phyloP scores from a whole-genome alignment of 495 filamentous ascomycete species.

The Aspergillus heteromorphus region DNA sequence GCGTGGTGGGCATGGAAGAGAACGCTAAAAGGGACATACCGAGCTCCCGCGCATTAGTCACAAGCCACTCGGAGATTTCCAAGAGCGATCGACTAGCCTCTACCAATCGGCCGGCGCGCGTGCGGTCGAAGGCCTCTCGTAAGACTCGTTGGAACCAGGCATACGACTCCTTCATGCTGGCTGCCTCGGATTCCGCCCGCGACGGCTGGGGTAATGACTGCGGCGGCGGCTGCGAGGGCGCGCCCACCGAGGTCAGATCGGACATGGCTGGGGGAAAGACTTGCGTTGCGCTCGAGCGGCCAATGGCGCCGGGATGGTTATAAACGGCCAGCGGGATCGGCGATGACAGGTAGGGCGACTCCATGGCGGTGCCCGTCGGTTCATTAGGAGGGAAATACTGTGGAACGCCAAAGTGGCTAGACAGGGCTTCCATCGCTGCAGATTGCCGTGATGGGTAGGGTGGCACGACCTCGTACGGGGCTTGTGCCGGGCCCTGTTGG shows the following conservation, averaged over 20 bases:
- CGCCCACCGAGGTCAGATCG: constrained; percentile 43
- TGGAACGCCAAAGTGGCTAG: constrained; percentile 61
- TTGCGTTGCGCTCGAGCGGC: constrained; percentile 44
- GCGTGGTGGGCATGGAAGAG: neutral
- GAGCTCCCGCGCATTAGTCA: constrained; percentile 73
- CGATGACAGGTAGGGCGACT: constrained; percentile 48
- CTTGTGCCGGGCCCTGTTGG: constrained; percentile 59
- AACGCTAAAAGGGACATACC: constrained; percentile 55
- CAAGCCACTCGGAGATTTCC: constrained; percentile 77
- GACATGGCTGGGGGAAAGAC: constrained; percentile 51
- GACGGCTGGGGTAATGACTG: constrained; percentile 38
- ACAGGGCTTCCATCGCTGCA: constrained; percentile 75
- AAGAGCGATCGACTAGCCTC: constrained; percentile 70
- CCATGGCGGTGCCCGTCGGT: constrained; percentile 53
- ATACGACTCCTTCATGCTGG: constrained; percentile 59
- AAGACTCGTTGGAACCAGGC: constrained; percentile 67
- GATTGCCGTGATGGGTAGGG: constrained; percentile 73
- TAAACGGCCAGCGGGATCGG: constrained; percentile 51
- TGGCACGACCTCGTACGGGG: constrained; percentile 72
- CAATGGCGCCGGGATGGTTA: constrained; percentile 48
- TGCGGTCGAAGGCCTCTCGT: constrained; percentile 68
- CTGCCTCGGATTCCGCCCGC: constrained; percentile 27
- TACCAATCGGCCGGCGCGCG: constrained; percentile 64
- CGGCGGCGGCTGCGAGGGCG: constrained; percentile 34
- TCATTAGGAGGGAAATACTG: constrained; percentile 75